These are phyloP conservation scores for Myxozyma kluyveri DNA, from an alignment of 805 yeast species.

Conservation along the genomic window DNA sequence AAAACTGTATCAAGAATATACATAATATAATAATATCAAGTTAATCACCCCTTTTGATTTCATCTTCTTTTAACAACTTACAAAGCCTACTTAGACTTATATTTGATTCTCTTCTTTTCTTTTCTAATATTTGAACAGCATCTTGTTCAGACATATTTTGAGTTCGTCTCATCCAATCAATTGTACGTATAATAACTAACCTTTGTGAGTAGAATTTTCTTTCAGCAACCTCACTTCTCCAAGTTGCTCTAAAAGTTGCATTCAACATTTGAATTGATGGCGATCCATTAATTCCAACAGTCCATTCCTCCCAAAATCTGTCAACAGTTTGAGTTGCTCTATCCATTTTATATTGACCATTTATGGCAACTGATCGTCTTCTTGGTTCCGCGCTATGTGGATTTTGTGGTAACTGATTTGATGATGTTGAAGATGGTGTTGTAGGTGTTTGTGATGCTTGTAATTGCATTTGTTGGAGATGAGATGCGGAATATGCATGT, in stretches of 20 bases:
- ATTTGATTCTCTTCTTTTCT: constrained; percentile 18
- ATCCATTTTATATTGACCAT: constrained; percentile 27
- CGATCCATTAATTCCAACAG: constrained; percentile 43
- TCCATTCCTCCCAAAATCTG: constrained; percentile 42
- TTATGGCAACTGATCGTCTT: constrained; percentile 3
- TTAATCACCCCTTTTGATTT: constrained; percentile 18
- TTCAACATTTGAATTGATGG: constrained; percentile 45
- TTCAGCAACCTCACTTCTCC: constrained; percentile 40
- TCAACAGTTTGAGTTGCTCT: constrained; percentile 28
- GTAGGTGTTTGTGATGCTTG: too few species aligned
- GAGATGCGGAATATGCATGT: not conserved
- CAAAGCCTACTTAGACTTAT: constrained; percentile 28
- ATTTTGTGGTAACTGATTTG: not conserved
- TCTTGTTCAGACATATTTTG: constrained; percentile 18
- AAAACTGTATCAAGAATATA: not conserved
- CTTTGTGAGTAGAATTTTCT: constrained; percentile 29
- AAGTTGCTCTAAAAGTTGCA: constrained; percentile 43
- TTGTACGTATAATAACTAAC: constrained; percentile 26
- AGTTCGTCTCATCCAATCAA: constrained; percentile 25
- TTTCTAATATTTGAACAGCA: constrained; percentile 28
- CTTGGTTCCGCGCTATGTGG: not conserved
- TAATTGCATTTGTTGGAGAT: not conserved
- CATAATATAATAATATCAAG: not conserved
- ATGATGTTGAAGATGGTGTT: not conserved
- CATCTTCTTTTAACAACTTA: constrained; percentile 25